Conservation (phyloP, 768 basidiomycete genomes). For the Daedaleopsis nitida region DNA sequence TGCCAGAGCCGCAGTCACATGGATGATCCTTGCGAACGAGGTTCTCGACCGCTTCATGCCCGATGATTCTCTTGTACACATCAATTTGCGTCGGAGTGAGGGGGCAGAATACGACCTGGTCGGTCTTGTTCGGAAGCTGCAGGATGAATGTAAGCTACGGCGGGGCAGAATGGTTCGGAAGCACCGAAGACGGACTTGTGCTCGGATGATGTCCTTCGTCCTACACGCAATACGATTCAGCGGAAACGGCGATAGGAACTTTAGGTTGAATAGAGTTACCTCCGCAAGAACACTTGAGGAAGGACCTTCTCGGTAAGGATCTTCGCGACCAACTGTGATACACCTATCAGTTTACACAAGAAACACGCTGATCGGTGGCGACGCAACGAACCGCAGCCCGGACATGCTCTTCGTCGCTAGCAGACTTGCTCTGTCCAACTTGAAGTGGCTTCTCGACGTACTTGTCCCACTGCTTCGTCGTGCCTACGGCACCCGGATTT, state of each 20-base stretch:
- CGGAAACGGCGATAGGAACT: background rate
- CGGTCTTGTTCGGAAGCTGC: slow-evolving; percentile 85
- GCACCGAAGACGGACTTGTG: slow-evolving; percentile 47
- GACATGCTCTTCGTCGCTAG: slow-evolving; percentile 62
- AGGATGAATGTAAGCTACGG: background rate
- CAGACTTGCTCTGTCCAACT: slow-evolving; percentile 64
- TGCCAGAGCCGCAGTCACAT: slow-evolving; percentile 69
- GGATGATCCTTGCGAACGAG: slow-evolving; percentile 69
- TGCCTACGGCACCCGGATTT: slow-evolving; percentile 79
- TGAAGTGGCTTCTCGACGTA: slow-evolving; percentile 70
- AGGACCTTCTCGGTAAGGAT: slow-evolving; percentile 68
- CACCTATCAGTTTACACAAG: background rate
- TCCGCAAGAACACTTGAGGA: slow-evolving; percentile 81
- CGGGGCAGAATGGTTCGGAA: background rate
- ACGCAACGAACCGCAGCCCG: slow-evolving; percentile 47
- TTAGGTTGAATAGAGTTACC: slow-evolving; percentile 43
- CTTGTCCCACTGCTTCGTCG: slow-evolving; percentile 72
- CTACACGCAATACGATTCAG: slow-evolving; percentile 32
- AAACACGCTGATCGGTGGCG: background rate
- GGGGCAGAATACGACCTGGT: slow-evolving; percentile 94
- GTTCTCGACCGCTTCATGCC: slow-evolving; percentile 66
- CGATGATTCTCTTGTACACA: slow-evolving; percentile 74
- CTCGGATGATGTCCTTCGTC: slow-evolving; percentile 75
- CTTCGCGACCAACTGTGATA: slow-evolving; percentile 56
- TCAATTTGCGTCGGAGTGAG: slow-evolving; percentile 67